Percentiles rank a stretch among this genome's conserved stretches.
Evolutionary conservation across 1,284 basidiomycete genomes (phyloP).

Genomic region (Pseudozyma pruni): DNA sequence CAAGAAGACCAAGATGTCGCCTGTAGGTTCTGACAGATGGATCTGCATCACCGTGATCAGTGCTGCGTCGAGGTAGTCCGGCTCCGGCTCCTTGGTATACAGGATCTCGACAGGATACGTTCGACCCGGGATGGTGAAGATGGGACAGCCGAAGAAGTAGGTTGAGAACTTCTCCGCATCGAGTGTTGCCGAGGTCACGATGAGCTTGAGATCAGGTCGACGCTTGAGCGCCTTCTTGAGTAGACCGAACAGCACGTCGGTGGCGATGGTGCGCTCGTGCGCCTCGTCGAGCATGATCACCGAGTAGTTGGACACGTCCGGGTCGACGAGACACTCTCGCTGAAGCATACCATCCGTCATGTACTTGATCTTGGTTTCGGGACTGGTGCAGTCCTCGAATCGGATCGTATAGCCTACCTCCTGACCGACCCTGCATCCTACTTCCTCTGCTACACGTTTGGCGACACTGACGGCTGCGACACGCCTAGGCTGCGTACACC

Average conservation of each 20-base stretch:
- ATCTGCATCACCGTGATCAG: conserved; percentile 99
- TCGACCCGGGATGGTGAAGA: conserved; percentile 99
- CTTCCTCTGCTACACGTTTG: conserved; percentile 97
- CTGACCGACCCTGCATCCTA: conserved; percentile 93
- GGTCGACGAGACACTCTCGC: conserved; percentile 94
- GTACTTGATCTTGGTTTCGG: conserved; percentile 98
- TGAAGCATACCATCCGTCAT: conserved; percentile 99
- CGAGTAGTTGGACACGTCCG: conserved; percentile 88
- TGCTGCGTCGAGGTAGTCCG: conserved; percentile 97
- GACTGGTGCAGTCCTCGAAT: conserved; percentile 97
- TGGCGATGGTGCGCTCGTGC: conserved; percentile 96
- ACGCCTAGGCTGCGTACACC: conserved; percentile 97
- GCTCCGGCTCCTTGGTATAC: conserved; percentile 98
- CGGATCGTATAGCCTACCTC: conserved; percentile 99
- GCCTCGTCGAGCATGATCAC: conserved; percentile 99
- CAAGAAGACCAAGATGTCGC: conserved; percentile 94
- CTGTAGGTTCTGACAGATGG: conserved; percentile 95
- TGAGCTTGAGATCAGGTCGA: conserved; percentile 93
- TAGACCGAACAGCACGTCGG: conserved; percentile 95
- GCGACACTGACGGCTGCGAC: conserved; percentile 99
- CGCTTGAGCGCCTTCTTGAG: conserved; percentile 95
- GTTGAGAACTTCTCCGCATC: conserved; percentile 99
- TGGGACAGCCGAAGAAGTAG: conserved; percentile 97
- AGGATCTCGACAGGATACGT: conserved; percentile 98
- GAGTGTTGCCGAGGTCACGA: conserved; percentile 97